These are phyloP conservation scores for Tetracladium marchalianum DNA, from an alignment of 495 filamentous ascomycete species.

Conservation along the genomic window DNA sequence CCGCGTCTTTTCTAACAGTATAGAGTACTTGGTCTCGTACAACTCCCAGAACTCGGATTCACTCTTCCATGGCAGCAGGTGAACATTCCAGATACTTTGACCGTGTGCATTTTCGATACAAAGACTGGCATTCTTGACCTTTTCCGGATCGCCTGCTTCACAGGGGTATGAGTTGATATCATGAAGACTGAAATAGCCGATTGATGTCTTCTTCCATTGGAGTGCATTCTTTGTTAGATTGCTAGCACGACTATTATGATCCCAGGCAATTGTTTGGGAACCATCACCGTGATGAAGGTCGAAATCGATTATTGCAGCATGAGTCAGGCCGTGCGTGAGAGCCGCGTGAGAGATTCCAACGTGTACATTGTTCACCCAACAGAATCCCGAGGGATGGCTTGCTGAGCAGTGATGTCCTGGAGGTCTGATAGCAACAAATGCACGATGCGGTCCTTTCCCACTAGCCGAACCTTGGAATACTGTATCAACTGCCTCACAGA, in stretches of 20 bases:
- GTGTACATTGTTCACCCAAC: conserved; percentile 98
- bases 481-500: conserved; percentile 82
- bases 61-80: conserved; percentile 76
- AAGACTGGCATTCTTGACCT: conserved; percentile 81
- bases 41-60: conserved; percentile 78
- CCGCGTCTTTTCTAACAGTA: conserved; percentile 71
- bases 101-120: conserved; percentile 88
- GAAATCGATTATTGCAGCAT: conserved; percentile 94
- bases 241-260: conserved; percentile 57
- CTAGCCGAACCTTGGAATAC: conserved; percentile 47
- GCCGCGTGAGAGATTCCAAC: conserved; percentile 89
- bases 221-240: conserved; percentile 53
- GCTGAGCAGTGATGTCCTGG: conserved; percentile 94
- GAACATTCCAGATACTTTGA: conserved; percentile 94
- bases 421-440: conserved; percentile 74
- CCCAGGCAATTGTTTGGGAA: conserved; percentile 85
- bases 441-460: conserved; percentile 49
- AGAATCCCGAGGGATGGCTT: conserved; percentile 83
- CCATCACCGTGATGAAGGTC: conserved; percentile 96
- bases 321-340: conserved; percentile 72
- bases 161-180: conserved; percentile 98
- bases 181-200: conserved; percentile 93
- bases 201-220: conserved; percentile 66
- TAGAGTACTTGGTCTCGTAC: conserved; percentile 66
- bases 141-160: conserved; percentile 78